Evolutionary conservation across 2,329 filamentous ascomycete genomes (phyloP).

Genomic region (Colletotrichum musae): DNA sequence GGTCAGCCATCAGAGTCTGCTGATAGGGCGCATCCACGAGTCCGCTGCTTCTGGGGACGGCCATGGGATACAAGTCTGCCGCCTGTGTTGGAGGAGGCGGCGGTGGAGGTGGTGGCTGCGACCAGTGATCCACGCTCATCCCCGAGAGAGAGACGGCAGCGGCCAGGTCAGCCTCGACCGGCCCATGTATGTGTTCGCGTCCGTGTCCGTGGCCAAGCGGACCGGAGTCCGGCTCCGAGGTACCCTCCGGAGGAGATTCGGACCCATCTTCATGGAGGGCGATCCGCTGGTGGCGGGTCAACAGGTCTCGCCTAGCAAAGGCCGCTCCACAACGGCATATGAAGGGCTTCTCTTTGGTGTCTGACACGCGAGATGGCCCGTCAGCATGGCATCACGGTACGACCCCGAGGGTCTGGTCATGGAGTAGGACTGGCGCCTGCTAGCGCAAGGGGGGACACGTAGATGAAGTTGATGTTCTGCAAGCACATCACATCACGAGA

Average conservation of each 20-base stretch:
- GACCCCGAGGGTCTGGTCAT: slow-evolving; percentile 6
- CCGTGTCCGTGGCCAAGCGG: background rate
- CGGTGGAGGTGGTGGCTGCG: slow-evolving; percentile 29
- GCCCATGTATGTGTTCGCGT: slow-evolving; percentile 44
- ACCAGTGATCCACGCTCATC: slow-evolving; percentile 48
- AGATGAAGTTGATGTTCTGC: background rate
- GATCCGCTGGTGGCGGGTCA: slow-evolving; percentile 61
- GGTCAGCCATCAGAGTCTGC: slow-evolving; percentile 46
- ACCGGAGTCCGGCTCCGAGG: slow-evolving; percentile 46
- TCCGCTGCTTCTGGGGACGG: slow-evolving; percentile 24
- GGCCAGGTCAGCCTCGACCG: slow-evolving; percentile 47
- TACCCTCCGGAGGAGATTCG: slow-evolving; percentile 24
- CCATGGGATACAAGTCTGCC: slow-evolving; percentile 30
- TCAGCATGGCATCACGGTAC: slow-evolving; percentile 27
- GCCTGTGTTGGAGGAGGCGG: slow-evolving; percentile 20
- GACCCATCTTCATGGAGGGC: slow-evolving; percentile 51
- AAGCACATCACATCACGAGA: background rate
- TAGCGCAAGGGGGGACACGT: background rate
- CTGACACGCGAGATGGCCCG: slow-evolving; percentile 44
- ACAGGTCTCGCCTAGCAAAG: slow-evolving; percentile 60
- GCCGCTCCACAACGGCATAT: slow-evolving; percentile 60
- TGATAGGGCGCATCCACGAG: slow-evolving; percentile 43
- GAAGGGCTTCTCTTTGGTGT: slow-evolving; percentile 65
- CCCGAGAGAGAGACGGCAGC: slow-evolving; percentile 52
- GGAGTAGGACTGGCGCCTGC: background rate